These are phyloP conservation scores for Coemansia sp. DNA, from an alignment of 192 early-diverging fungal genomes.

Conservation along the genomic window DNA sequence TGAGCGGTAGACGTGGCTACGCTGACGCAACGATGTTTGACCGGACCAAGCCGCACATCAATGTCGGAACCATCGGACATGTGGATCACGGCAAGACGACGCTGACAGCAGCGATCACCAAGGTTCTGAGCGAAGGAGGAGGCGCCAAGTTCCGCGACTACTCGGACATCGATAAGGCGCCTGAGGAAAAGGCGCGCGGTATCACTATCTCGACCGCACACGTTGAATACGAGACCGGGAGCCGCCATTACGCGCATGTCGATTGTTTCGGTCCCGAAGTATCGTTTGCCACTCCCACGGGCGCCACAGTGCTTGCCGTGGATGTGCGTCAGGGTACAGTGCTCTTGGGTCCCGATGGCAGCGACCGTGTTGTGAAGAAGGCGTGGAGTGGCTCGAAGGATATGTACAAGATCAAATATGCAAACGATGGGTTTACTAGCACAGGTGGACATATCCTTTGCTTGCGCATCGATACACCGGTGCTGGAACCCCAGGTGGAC, in stretches of 20 bases:
- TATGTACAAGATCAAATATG: slow-evolving; percentile 31
- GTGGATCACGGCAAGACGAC: slow-evolving; percentile 99
- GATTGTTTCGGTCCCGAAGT: slow-evolving; percentile 62
- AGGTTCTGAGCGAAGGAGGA: slow-evolving; percentile 79
- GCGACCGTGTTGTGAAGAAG: slow-evolving; percentile 23
- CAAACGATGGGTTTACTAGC: slow-evolving; percentile 33
- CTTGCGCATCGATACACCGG: slow-evolving; percentile 33
- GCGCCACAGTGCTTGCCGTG: slow-evolving; percentile 7
- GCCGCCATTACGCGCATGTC: slow-evolving; percentile 92
- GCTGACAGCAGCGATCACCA: slow-evolving; percentile 97
- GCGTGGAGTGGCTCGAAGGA: slow-evolving; percentile 23
- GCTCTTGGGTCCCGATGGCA: slow-evolving; percentile 34
- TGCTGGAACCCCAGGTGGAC: not conserved
- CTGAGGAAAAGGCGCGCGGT: slow-evolving; percentile 96
- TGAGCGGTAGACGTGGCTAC: slow-evolving; percentile 30
- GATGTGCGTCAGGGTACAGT: slow-evolving; percentile 21
- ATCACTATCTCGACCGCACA: slow-evolving; percentile 98
- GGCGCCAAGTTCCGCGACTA: slow-evolving; percentile 93
- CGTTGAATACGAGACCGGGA: slow-evolving; percentile 92
- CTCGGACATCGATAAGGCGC: slow-evolving; percentile 96
- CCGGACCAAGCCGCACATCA: slow-evolving; percentile 94
- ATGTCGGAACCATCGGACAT: slow-evolving; percentile 99
- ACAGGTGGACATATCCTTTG: slow-evolving; percentile 41
- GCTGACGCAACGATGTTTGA: slow-evolving; percentile 67
- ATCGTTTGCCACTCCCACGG: slow-evolving; percentile 23